A percentile compares a stretch with the other conserved stretches of the same genome.
phyloP scores from a whole-genome alignment of 176 grass and related monocot genomes.

The Alloteropsis semialata region DNA sequence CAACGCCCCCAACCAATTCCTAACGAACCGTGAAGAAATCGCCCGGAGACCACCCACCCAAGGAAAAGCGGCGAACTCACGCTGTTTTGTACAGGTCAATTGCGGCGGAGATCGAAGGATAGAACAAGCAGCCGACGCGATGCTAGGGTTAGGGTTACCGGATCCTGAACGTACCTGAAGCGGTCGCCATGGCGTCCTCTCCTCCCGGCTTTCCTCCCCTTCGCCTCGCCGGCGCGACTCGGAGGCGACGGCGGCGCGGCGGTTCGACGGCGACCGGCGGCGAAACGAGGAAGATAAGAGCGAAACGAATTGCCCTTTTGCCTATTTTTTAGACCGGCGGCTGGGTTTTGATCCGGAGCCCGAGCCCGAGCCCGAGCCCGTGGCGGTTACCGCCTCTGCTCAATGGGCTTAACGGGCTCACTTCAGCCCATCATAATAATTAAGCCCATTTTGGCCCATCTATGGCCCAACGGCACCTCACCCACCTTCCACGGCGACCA shows the following conservation, averaged over 20 bases:
- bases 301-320: neutral
- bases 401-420: neutral
- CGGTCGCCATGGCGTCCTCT: slow-evolving; percentile 47
- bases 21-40: neutral
- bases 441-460: neutral
- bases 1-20: neutral
- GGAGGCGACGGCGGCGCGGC: neutral
- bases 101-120: neutral
- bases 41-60: too few relatives aligned
- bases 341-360: neutral
- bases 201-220: neutral
- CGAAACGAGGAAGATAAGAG: neutral
- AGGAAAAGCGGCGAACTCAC: slow-evolving; percentile 1
- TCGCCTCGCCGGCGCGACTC: neutral
- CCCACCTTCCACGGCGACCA: slow-evolving; percentile 29
- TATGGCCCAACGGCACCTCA: neutral
- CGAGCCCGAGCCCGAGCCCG: neutral
- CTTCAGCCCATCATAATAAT: fast-evolving
- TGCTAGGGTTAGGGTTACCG: neutral
- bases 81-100: neutral
- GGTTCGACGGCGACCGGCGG: neutral
- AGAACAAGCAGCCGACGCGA: neutral
- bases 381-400: neutral
- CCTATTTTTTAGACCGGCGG: neutral
- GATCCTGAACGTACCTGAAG: slow-evolving; percentile 40